phyloP scores from a whole-genome alignment of 2,329 filamentous ascomycete genomes.

The Alternaria arbusti region DNA sequence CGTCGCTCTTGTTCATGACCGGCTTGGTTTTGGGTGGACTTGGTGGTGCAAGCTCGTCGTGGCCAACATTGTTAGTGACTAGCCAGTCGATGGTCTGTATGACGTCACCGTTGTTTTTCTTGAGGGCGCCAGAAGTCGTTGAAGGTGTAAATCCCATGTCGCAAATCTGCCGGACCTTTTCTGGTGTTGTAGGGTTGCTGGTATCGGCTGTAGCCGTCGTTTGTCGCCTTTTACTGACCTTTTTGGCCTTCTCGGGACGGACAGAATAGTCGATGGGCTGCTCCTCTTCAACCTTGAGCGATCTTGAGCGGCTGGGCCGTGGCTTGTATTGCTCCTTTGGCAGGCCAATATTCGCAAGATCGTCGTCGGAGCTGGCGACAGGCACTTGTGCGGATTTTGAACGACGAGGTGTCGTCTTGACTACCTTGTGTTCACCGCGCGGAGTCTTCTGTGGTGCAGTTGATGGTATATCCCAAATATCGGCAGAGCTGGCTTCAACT shows the following conservation, averaged over 20 bases:
- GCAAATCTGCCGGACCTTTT: constrained; percentile 41
- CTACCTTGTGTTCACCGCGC: not conserved
- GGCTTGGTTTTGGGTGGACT: constrained; percentile 16
- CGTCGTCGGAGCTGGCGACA: constrained; percentile 29
- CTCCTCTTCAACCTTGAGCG: constrained; percentile 26
- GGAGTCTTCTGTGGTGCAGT: not conserved
- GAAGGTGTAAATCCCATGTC: constrained; percentile 46
- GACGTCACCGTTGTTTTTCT: constrained; percentile 38
- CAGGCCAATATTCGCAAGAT: constrained; percentile 27
- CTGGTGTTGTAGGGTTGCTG: constrained; percentile 27
- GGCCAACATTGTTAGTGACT: constrained; percentile 28
- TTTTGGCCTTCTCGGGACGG: constrained; percentile 35
- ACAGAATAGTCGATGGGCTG: constrained; percentile 39
- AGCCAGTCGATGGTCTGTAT: constrained; percentile 42
- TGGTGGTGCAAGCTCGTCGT: constrained; percentile 39
- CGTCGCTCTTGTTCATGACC: not conserved
- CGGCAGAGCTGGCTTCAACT: not conserved
- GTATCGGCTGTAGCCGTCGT: constrained; percentile 18
- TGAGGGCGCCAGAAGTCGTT: constrained; percentile 34
- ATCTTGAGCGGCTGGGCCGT: constrained; percentile 46
- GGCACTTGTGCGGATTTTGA: constrained; percentile 7
- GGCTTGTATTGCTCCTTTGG: constrained; percentile 46
- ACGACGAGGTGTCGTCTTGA: not conserved
- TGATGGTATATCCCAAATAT: not conserved
- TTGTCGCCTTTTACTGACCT: constrained; percentile 29